These are phyloP conservation scores for Mucor racemosus DNA, from an alignment of 371 early-diverging fungal species.

Conservation along the genomic window DNA sequence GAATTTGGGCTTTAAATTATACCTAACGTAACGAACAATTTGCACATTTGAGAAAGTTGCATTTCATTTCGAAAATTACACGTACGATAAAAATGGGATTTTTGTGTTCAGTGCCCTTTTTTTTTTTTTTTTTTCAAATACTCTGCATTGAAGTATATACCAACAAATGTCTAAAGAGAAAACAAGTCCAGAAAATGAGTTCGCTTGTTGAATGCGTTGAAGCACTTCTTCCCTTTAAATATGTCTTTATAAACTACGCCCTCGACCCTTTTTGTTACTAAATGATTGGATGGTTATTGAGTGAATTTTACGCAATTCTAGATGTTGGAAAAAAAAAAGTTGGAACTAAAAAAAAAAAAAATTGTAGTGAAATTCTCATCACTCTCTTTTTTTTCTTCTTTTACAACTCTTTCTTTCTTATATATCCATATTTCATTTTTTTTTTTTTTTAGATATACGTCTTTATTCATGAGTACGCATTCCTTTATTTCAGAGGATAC, in stretches of 20 bases:
- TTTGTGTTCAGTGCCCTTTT: not conserved
- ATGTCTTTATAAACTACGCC: no score
- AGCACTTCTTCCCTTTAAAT: no score
- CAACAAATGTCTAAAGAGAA: no score
- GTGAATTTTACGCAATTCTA: constrained; percentile 4
- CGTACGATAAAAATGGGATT: not conserved
- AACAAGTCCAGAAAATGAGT: no score
- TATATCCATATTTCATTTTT: no score
- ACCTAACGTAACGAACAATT: not conserved
- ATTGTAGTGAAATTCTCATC: no score
- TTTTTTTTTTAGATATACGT: no score
- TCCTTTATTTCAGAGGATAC: constrained; percentile 8
- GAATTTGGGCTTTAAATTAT: not conserved
- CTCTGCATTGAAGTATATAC: not conserved
- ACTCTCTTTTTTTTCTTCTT: not conserved
- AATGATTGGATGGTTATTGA: not conserved
- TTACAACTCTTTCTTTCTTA: no score
- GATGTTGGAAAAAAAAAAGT: not conserved
- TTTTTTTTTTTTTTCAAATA: not conserved
- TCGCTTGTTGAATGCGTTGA: no score
- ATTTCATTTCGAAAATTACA: not conserved
- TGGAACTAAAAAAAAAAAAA: no score
- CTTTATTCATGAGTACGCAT: constrained; percentile 3
- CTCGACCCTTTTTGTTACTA: no score
- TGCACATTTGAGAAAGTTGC: not conserved